Evolutionary conservation across 2,329 filamentous ascomycete species (phyloP), one percentile per base, ranked within the genome.

Genomic region (Pezicula radicicola): DNA sequence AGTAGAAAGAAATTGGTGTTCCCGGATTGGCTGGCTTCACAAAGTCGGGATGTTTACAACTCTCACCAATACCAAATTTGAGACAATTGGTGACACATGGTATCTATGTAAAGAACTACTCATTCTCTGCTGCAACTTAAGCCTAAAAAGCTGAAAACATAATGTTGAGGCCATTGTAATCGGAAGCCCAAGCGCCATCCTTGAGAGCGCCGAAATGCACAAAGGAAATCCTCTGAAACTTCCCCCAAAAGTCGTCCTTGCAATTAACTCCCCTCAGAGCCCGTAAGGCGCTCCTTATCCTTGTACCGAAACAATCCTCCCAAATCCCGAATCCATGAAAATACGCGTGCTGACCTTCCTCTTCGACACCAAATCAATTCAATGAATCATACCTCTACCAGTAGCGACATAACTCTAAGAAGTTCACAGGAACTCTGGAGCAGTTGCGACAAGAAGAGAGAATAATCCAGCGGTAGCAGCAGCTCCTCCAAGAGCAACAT

Each of bases 391-490:
- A 25, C 45, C 33, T 45, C 46, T 41, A 35, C 37, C 42, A 27
- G 49, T 46, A 46, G 27, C 39, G 40, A 30, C 35, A 15, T 35
- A 48, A 18, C 30, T 30, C 27, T 33, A 21, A 39, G 35, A 47
- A 50, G 40, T 43, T 62, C 49, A 63, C 30, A 60, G 33, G 27
- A 66, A 65, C 27, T 70, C 64, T 8, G 67, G 67, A 46, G 70
- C 70, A 40, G 68, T 70, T 44, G 67, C 68, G 47, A 71, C 68
- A 48, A 72, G 57, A 41, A 64, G 59, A 12, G 66, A 65, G 54
- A 72, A 71, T 27, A 72, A 58, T 19, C 66, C 66, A 35, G 56
- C 65, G 37, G 67, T 67, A 50, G 66, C 63, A 50, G 67, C 63
- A 13, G 63, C 63, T 30, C 68, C 70, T 49, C 68, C 69, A 28